These are phyloP conservation scores for Pyricularia sp. DNA, from an alignment of 2,329 filamentous ascomycete species.

Conservation along the genomic window DNA sequence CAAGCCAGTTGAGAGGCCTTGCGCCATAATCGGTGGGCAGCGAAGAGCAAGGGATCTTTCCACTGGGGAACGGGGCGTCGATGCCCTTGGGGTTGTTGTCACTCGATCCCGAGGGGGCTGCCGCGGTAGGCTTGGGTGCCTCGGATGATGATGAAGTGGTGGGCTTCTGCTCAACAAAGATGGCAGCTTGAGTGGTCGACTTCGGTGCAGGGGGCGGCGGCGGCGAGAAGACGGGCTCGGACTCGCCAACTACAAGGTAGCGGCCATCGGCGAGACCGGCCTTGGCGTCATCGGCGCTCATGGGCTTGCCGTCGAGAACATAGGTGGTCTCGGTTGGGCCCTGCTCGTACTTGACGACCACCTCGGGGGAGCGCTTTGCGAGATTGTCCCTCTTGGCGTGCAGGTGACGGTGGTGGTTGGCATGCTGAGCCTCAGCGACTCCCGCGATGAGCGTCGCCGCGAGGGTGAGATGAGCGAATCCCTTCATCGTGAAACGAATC, in stretches of 20 bases:
- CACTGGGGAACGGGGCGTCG: constrained; percentile 64
- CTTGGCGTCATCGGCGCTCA: constrained; percentile 57
- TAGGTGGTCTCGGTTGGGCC: constrained; percentile 61
- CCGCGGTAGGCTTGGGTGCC: constrained; percentile 18
- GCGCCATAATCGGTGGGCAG: constrained; percentile 83
- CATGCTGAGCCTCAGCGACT: constrained; percentile 46
- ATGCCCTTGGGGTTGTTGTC: constrained; percentile 40
- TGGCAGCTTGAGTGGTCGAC: constrained; percentile 19
- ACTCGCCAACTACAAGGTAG: constrained; percentile 56
- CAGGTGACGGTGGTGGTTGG: constrained; percentile 47
- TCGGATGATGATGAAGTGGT: constrained; percentile 24
- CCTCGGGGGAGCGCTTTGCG: constrained; percentile 33
- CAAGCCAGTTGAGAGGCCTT: constrained; percentile 57
- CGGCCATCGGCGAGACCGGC: constrained; percentile 62
- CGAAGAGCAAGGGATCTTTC: constrained; percentile 55
- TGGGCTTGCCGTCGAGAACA: constrained; percentile 48
- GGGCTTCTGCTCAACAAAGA: constrained; percentile 20
- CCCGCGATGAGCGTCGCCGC: constrained; percentile 42
- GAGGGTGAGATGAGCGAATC: constrained; percentile 36
- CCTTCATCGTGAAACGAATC: constrained; percentile 34
- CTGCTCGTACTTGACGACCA: constrained; percentile 43
- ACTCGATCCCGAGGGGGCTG: constrained; percentile 16
- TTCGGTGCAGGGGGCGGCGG: constrained; percentile 21
- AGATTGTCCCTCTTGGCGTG: constrained; percentile 45
- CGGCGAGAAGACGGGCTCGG: constrained; percentile 42